Percentiles rank a stretch among this genome's conserved stretches.
Evolutionary conservation across 116 monocot genomes (phyloP).

Genomic region (Papilionanthe hybrid): DNA sequence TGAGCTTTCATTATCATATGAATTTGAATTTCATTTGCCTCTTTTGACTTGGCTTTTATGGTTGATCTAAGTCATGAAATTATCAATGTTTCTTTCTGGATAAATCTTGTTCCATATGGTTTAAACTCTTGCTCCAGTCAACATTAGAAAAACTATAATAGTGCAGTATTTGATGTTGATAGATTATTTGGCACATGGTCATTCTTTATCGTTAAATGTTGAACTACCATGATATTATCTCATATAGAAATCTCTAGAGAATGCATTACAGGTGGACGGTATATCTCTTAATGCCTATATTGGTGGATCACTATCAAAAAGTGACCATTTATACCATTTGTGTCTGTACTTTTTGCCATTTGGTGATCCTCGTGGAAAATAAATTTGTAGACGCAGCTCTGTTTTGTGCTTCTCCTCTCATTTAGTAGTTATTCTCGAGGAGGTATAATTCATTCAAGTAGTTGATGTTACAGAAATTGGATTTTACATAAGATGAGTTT

Average conservation of each 20-base stretch:
- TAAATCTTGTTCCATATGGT: neutral
- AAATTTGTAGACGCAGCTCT: neutral
- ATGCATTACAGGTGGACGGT: neutral
- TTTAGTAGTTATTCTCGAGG: neutral
- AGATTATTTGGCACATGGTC: neutral
- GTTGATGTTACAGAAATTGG: neutral
- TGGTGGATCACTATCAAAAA: neutral
- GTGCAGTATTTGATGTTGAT: neutral
- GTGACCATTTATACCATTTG: neutral
- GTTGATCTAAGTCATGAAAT: neutral
- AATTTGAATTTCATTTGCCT: neutral
- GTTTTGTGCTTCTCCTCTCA: neutral
- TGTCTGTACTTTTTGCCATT: neutral
- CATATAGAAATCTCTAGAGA: neutral
- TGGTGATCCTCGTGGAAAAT: conserved; percentile 2
- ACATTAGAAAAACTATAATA: neutral
- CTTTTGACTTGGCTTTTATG: neutral
- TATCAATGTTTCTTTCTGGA: neutral
- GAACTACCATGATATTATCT: neutral
- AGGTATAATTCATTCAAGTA: neutral
- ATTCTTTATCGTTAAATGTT: neutral
- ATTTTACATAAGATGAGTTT: neutral
- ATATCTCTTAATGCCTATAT: neutral
- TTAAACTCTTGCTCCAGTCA: neutral
- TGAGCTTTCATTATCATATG: neutral